phyloP scores from a whole-genome alignment of 108 stramenopile genomes.

The Fistulifera pelliculosa region DNA sequence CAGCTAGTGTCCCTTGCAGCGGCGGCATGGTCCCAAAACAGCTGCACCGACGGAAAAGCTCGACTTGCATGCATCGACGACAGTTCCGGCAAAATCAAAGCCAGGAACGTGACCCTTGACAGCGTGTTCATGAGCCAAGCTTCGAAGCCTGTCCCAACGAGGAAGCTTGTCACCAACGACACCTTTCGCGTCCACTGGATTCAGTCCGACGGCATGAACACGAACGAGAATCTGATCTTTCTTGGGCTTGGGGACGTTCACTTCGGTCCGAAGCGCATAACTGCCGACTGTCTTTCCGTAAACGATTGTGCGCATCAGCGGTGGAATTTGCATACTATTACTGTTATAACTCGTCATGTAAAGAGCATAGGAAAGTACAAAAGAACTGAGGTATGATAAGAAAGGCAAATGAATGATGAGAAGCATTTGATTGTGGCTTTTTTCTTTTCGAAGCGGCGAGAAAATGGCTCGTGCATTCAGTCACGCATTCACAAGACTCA shows the following conservation, averaged over 20 bases:
- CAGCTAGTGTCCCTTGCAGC: constrained; percentile 29
- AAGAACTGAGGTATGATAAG: background rate
- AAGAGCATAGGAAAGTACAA: background rate
- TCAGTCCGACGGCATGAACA: constrained; percentile 30
- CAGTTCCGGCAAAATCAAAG: constrained; percentile 35
- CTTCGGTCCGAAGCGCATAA: background rate
- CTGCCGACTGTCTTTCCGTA: background rate
- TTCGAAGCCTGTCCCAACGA: constrained; percentile 15
- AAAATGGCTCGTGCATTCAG: background rate
- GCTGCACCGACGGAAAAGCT: constrained; percentile 14
- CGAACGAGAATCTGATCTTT: constrained; percentile 1
- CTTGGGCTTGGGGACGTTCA: background rate
- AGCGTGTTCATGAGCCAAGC: constrained; percentile 5
- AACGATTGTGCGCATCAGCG: constrained; percentile 2
- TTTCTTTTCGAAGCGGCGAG: background rate
- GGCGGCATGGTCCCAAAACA: constrained; percentile 44
- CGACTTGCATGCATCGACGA: constrained; percentile 12
- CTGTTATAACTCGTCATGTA: background rate
- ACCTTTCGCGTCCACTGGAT: constrained; percentile 57
- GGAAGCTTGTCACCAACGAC: constrained; percentile 53
- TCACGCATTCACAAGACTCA: no score
- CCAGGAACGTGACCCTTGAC: constrained; percentile 21
- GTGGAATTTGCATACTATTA: background rate
- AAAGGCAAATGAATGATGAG: background rate
- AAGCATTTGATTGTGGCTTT: background rate